A percentile compares a stretch with the other conserved stretches of the same genome.
Conservation (phyloP, 202 grass and related monocot genomes). For the Musa balbisiana region DNA sequence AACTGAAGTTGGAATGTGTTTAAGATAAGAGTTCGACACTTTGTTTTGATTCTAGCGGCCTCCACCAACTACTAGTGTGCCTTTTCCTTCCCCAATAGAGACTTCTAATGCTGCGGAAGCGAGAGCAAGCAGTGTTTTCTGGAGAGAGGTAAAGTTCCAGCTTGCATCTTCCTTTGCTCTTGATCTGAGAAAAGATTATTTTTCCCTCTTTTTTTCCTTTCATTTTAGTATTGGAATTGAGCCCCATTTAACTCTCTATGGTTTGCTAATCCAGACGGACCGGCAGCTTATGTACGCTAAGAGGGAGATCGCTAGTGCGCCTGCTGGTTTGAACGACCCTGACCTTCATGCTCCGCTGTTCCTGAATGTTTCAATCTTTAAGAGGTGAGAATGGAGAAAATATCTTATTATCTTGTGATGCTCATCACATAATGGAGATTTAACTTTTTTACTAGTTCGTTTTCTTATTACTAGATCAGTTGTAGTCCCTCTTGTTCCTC, state of each 20-base stretch:
- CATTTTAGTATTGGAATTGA: no score
- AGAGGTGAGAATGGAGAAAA: constrained; percentile 32
- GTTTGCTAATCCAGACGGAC: constrained; percentile 24
- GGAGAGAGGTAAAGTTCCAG: neutral
- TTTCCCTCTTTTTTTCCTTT: no score
- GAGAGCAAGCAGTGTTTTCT: neutral
- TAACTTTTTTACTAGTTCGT: no score
- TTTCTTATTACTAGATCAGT: no score
- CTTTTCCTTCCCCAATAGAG: neutral
- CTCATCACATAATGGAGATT: neutral
- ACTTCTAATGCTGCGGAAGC: neutral
- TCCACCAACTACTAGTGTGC: neutral
- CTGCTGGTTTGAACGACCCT: constrained; percentile 38
- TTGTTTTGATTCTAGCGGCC: neutral
- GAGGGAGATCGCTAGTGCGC: constrained; percentile 44
- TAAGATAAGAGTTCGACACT: neutral
- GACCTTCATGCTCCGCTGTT: constrained; percentile 65
- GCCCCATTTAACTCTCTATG: no score
- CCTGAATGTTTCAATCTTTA: constrained; percentile 56
- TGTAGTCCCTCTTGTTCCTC: no score
- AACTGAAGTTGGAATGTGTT: neutral
- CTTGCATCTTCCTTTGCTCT: neutral
- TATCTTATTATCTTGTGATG: neutral
- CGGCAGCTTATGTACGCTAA: constrained; percentile 68
- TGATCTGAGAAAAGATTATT: neutral